Evolutionary conservation across 352 stramenopile species (phyloP).

Genomic region (Globisporangium mamillatum): DNA sequence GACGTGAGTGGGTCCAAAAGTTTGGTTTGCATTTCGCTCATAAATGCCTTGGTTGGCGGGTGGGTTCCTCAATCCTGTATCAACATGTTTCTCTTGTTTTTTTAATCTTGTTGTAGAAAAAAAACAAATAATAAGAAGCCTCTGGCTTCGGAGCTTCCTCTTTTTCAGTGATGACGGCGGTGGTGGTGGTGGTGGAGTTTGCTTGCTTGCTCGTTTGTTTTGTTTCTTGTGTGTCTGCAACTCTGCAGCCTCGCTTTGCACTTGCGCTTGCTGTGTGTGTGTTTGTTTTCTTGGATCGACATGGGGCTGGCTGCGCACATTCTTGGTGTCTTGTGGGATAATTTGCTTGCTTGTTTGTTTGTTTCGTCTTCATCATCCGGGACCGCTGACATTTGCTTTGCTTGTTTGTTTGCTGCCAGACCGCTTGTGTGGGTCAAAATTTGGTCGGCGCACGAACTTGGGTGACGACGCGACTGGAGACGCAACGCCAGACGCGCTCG

Average conservation of each 20-base stretch:
- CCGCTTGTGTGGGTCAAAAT: background rate
- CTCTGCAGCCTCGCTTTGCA: background rate
- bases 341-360: background rate
- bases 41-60: background rate
- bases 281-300: background rate
- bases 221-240: background rate
- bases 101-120: background rate
- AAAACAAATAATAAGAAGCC: conserved; percentile 1
- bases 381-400: background rate
- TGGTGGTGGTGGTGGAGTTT: background rate
- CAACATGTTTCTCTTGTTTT: conserved; percentile 3
- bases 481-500: conserved; percentile 1
- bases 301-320: background rate
- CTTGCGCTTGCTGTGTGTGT: background rate
- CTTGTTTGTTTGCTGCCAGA: background rate
- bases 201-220: background rate
- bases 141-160: background rate
- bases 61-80: background rate
- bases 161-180: background rate
- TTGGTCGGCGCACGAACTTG: background rate
- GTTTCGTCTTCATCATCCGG: background rate
- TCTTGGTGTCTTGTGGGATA: background rate
- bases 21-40: background rate
- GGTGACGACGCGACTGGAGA: background rate
- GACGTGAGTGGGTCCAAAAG: background rate